Evolutionary conservation across 768 basidiomycete species (phyloP).

Genomic region (Boletellus sp.): DNA sequence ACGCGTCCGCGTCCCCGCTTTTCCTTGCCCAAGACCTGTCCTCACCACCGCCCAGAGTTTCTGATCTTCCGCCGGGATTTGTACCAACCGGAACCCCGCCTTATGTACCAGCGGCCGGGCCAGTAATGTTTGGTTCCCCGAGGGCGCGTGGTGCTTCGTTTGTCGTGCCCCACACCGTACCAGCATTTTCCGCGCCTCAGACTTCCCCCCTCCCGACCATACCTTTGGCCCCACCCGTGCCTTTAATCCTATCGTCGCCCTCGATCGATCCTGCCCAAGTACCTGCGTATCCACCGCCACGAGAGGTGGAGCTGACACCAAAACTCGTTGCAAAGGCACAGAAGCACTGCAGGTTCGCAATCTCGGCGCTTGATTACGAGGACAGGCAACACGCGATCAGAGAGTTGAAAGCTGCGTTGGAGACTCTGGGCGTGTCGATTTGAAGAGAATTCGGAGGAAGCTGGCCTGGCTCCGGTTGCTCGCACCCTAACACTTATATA

Average conservation of each 20-base stretch:
- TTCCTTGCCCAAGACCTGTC: slow-evolving; percentile 5
- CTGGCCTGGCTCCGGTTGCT: slow-evolving; percentile 4
- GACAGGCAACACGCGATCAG: slow-evolving; percentile 82
- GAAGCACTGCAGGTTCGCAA: slow-evolving; percentile 90
- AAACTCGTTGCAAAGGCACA: slow-evolving; percentile 70
- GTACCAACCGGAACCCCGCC: slow-evolving; percentile 23
- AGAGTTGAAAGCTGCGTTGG: slow-evolving; percentile 77
- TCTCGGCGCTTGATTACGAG: slow-evolving; percentile 94
- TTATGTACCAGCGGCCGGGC: slow-evolving; percentile 9
- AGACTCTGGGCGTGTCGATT: slow-evolving; percentile 52
- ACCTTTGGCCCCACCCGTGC: not conserved
- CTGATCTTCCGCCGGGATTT: slow-evolving; percentile 28
- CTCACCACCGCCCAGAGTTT: slow-evolving; percentile 16
- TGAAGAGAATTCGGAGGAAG: not conserved
- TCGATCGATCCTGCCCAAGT: slow-evolving; percentile 5
- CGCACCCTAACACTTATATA: not conserved
- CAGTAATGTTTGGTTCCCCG: slow-evolving; percentile 9
- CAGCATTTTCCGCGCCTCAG: slow-evolving; percentile 10
- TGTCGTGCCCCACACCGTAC: slow-evolving; percentile 6
- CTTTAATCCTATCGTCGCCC: not conserved
- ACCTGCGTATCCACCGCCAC: slow-evolving; percentile 21
- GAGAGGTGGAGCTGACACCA: slow-evolving; percentile 52
- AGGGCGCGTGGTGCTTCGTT: slow-evolving; percentile 4
- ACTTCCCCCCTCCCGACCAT: slow-evolving; percentile 21
- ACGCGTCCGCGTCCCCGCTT: slow-evolving; percentile 9